Evolutionary conservation across 2,329 filamentous ascomycete genomes (phyloP).

Genomic region (Macrophomina phaseolina): DNA sequence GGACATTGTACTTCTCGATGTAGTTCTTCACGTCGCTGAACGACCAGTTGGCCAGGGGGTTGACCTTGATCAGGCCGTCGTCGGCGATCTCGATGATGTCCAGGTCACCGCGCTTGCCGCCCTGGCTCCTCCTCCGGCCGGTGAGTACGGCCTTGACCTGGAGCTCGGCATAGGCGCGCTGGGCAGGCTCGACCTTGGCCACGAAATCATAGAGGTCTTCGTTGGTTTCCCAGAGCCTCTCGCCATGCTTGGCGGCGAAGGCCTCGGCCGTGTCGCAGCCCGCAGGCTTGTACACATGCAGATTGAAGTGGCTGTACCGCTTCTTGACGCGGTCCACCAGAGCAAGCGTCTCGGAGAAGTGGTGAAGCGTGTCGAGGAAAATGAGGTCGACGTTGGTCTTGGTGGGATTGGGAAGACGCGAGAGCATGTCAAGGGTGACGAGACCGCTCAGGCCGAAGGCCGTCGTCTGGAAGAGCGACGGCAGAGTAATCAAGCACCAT

Average conservation of each 20-base stretch:
- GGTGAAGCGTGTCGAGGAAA: conserved; percentile 61
- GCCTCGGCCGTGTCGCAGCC: conserved; percentile 74
- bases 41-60: conserved; percentile 92
- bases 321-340: conserved; percentile 70
- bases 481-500: conserved; percentile 90
- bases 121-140: conserved; percentile 88
- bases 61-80: conserved; percentile 92
- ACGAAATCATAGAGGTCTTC: conserved; percentile 94
- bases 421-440: conserved; percentile 69
- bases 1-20: conserved; percentile 83
- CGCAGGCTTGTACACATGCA: conserved; percentile 90
- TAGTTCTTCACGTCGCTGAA: conserved; percentile 91
- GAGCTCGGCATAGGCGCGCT: conserved; percentile 87
- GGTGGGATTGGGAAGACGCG: conserved; percentile 70
- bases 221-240: conserved; percentile 82
- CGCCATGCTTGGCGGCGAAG: conserved; percentile 82
- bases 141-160: conserved; percentile 90
- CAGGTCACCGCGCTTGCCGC: conserved; percentile 87
- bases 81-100: conserved; percentile 94
- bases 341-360: conserved; percentile 57
- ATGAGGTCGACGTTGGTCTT: conserved; percentile 59
- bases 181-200: conserved; percentile 95
- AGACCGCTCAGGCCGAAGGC: conserved; percentile 59
- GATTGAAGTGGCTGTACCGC: conserved; percentile 76
- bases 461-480: conserved; percentile 72